Evolutionary conservation across 2,329 filamentous ascomycete genomes (phyloP).

Genomic region (Beauveria sp.): DNA sequence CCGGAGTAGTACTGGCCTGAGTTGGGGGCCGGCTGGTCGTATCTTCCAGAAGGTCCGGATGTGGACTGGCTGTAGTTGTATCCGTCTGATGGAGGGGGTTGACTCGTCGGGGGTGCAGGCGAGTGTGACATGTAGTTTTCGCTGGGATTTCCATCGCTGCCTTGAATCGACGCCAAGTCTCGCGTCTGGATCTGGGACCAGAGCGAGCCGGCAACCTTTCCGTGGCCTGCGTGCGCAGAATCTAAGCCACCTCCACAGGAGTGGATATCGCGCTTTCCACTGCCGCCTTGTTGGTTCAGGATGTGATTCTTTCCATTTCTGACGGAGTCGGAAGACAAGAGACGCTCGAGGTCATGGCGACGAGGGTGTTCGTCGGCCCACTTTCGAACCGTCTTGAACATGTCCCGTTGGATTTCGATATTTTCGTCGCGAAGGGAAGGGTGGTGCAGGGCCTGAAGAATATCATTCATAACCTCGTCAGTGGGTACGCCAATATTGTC

Average conservation of each 20-base stretch:
- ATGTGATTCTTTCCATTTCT: constrained; percentile 75
- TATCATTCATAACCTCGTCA: constrained; percentile 75
- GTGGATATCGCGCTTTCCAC: constrained; percentile 20
- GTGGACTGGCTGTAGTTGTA: constrained; percentile 35
- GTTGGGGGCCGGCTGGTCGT: constrained; percentile 26
- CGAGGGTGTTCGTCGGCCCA: constrained; percentile 70
- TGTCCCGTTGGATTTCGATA: constrained; percentile 73
- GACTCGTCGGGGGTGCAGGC: constrained; percentile 27
- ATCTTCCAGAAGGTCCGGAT: constrained; percentile 19
- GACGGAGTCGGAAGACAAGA: constrained; percentile 81
- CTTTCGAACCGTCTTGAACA: constrained; percentile 78
- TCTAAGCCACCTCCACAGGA: constrained; percentile 31
- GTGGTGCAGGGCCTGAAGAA: constrained; percentile 82
- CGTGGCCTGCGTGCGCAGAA: constrained; percentile 44
- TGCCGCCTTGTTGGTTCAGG: constrained; percentile 28
- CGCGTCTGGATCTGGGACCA: constrained; percentile 55
- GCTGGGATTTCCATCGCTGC: constrained; percentile 33
- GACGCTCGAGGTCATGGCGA: constrained; percentile 58
- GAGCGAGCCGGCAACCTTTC: constrained; percentile 50
- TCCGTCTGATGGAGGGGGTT: constrained; percentile 22
- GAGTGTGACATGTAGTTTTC: constrained; percentile 31
- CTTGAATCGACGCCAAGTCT: constrained; percentile 49
- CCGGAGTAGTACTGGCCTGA: constrained; percentile 24
- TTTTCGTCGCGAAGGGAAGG: constrained; percentile 70
- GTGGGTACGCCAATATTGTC: constrained; percentile 78